Evolutionary conservation across 352 stramenopile genomes (phyloP), one percentile per base, ranked within the genome.

Genomic region (Phytophthora rubi): DNA sequence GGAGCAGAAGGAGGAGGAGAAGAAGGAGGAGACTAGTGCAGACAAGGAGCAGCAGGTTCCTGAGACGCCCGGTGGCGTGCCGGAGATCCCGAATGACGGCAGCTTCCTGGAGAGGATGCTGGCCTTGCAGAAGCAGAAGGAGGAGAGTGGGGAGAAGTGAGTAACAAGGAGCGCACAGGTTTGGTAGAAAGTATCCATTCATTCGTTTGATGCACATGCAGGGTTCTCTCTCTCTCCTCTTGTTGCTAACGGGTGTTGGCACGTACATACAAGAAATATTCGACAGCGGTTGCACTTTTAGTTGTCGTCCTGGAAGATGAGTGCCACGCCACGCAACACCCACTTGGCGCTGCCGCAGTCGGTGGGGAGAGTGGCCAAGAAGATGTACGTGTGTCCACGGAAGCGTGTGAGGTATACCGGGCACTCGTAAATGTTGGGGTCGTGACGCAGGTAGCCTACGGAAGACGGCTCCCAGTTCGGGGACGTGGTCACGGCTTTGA

Each of bases 381-480:
- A 98, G 42, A 99, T 91, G 77, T 98, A 99, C 28, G 95, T 99
- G 59, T 97, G 94, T 2, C 97, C 96, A 28, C 97, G 89, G 80
- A 98, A 98, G n/a, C 91, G 97, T 10, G 97, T 99, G 45, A 98
- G 92, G 77, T 99, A 99, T 15, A 99, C 93, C 8, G 97, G 97
- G 49, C 92, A 98, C 78, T 99, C 95, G 81, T 98, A 99, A 23
- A 98, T 88, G 53, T 85, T 86, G 9, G 89, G 82, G 61, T 97
- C 87, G 73, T 98, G 91, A 30, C 97, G 90, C 56, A 99, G 67
- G 68, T 99, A 99, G 21, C 97, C 97, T 23, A 99, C 97, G 6
- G 94, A 87, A 33, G 93, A 98, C 26, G 96, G 92, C 73, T 99
- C 95, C 97, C 97, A 99, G 7, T 73, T 84, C 32, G 91, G 81